Evolutionary conservation across 2,329 filamentous ascomycete species (phyloP).

Genomic region (Epichloe bromicola): DNA sequence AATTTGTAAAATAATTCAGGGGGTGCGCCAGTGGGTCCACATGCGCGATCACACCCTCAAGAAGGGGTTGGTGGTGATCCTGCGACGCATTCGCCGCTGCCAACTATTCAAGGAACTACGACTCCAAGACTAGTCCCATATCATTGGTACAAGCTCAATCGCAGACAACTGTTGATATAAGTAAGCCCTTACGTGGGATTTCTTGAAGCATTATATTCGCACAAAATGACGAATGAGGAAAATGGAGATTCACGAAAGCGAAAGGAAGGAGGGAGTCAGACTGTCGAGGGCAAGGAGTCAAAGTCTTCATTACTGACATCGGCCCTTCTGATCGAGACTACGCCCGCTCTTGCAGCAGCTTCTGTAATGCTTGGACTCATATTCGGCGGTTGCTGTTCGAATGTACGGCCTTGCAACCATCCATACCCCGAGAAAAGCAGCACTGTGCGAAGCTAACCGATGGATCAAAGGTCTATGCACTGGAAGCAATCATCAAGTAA

Average conservation of each 20-base stretch:
- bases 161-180: no score
- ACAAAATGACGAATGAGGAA: neutral
- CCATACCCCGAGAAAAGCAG: neutral
- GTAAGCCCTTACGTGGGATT: neutral
- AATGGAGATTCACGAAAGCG: constrained; percentile 1
- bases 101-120: no score
- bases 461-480: constrained; percentile 65
- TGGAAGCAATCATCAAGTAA: constrained; percentile 91
- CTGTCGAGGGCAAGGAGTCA: neutral
- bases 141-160: neutral
- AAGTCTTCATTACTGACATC: neutral
- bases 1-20: no score
- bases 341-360: constrained; percentile 35
- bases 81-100: no score
- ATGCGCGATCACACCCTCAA: no score
- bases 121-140: neutral
- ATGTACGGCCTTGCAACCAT: constrained; percentile 42
- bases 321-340: neutral
- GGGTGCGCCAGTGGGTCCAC: no score
- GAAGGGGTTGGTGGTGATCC: no score
- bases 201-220: neutral
- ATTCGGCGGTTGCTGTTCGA: constrained; percentile 90
- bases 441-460: neutral
- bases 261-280: neutral
- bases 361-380: constrained; percentile 68